A percentile compares a stretch with the other conserved stretches of the same genome.
These are phyloP conservation scores for Sugiyamaella japonica DNA, from an alignment of 1,139 yeast species.

Conservation along the genomic window DNA sequence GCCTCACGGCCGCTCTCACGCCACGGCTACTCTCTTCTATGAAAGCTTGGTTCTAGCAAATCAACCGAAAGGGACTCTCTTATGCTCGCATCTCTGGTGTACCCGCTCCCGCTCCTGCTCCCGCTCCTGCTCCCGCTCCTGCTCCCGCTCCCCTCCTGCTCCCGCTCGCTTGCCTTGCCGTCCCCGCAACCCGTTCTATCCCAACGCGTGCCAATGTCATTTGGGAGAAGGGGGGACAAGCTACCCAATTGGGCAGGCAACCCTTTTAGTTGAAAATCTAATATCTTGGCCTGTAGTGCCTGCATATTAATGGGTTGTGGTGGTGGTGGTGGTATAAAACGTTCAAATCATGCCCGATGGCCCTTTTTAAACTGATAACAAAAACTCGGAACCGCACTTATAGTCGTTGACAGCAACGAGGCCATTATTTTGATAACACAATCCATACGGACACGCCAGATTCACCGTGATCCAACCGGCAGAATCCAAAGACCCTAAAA, in stretches of 20 bases:
- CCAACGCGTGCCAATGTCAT: not conserved
- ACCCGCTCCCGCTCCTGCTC: no score
- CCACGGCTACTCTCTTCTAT: no score
- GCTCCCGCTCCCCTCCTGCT: no score
- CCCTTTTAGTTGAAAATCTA: constrained; percentile 4
- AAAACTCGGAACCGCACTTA: not conserved
- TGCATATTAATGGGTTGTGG: constrained; percentile 11
- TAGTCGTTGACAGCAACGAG: not conserved
- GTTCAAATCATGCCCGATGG: not conserved
- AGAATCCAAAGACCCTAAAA: not conserved
- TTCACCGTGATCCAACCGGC: not conserved
- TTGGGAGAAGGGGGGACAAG: not conserved
- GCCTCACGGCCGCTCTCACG: no score
- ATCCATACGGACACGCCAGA: no score
- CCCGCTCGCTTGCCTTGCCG: no score
- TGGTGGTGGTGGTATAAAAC: not conserved
- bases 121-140: no score
- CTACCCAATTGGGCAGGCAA: not conserved
- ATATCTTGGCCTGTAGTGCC: constrained; percentile 7
- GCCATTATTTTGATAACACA: not conserved
- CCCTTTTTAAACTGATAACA: constrained; percentile 1
- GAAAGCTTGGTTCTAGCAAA: no score
- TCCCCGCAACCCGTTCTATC: no score
- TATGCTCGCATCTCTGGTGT: no score
- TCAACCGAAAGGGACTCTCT: no score